Conservation (phyloP, 257 asterid genomes). For the Gentiana straminea region DNA sequence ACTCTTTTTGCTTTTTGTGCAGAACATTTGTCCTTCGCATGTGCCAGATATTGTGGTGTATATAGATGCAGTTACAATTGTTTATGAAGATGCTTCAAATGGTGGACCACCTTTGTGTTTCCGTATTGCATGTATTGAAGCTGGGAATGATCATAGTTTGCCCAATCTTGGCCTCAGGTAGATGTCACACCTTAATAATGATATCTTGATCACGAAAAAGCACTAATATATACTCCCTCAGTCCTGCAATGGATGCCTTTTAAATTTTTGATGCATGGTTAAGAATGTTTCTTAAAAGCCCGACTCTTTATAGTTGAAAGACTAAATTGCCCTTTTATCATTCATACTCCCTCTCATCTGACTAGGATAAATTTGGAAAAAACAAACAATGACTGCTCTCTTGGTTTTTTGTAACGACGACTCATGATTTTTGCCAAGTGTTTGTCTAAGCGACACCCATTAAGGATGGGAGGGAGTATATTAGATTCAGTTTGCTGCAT, state of each 20-base stretch:
- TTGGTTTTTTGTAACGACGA: too few relatives aligned
- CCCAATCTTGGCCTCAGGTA: conserved; percentile 96
- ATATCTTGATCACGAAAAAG: not conserved
- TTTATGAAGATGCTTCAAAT: conserved; percentile 85
- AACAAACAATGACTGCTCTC: too few relatives aligned
- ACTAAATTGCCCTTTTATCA: too few relatives aligned
- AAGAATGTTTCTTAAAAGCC: too few relatives aligned
- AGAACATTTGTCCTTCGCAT: conserved; percentile 82
- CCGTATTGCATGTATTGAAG: conserved; percentile 85
- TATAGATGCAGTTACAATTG: conserved; percentile 75
- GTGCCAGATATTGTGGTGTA: conserved; percentile 64
- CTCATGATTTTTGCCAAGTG: too few relatives aligned
- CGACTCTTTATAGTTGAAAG: too few relatives aligned
- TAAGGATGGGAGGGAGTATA: too few relatives aligned
- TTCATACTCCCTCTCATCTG: too few relatives aligned
- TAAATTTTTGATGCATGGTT: too few relatives aligned
- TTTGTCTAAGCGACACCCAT: not conserved
- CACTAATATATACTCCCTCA: too few relatives aligned
- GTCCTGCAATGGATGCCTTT: too few relatives aligned
- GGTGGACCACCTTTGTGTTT: conserved; percentile 66
- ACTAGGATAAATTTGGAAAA: too few relatives aligned
- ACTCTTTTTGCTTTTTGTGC: conserved; percentile 29
- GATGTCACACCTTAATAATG: conserved; percentile 16
- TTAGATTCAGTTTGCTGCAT: conserved; percentile 4
- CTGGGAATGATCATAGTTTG: conserved; percentile 65